Percentiles rank a stretch among this genome's conserved stretches.
Evolutionary conservation across 2,329 filamentous ascomycete species (phyloP).

Genomic region (Penicillium brevicompactum): DNA sequence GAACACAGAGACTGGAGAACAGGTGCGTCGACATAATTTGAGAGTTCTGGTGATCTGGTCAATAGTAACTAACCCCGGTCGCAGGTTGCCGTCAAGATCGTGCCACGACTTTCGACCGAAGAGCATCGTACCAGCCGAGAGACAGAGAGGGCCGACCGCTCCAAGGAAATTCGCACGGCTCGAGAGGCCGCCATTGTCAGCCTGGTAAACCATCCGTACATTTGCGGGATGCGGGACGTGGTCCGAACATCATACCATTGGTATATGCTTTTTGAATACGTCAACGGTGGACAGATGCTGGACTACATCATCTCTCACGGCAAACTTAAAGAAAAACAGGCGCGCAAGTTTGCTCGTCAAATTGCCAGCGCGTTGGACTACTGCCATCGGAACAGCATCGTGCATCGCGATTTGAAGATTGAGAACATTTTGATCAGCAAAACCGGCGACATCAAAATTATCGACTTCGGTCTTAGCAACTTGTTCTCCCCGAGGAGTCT

Average conservation of each 20-base stretch:
- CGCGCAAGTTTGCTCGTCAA: constrained; percentile 94
- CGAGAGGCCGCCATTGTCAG: constrained; percentile 96
- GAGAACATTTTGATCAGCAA: constrained; percentile 99
- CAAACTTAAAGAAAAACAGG: constrained; percentile 96
- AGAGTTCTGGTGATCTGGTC: not conserved
- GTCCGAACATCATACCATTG: constrained; percentile 96
- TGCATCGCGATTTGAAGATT: constrained; percentile 96
- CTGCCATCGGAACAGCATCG: constrained; percentile 96
- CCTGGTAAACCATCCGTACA: constrained; percentile 89
- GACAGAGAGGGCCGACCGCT: constrained; percentile 88
- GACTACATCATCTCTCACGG: constrained; percentile 99
- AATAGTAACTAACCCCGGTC: constrained; percentile 4
- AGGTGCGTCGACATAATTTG: constrained; percentile 56
- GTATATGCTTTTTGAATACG: constrained; percentile 99
- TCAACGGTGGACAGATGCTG: constrained; percentile 98
- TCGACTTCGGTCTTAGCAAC: constrained; percentile 97
- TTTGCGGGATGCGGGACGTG: constrained; percentile 93
- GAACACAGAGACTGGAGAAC: constrained; percentile 85
- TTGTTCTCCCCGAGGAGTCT: constrained; percentile 83
- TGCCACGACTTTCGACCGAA: constrained; percentile 85
- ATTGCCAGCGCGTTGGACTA: constrained; percentile 97
- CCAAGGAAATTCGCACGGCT: constrained; percentile 92
- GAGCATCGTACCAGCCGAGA: constrained; percentile 73
- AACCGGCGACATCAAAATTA: constrained; percentile 98
- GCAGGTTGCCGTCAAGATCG: constrained; percentile 95